Evolutionary conservation across 2,329 filamentous ascomycete species (phyloP), one percentile per base, ranked within the genome.

Genomic region (Colletotrichum cordylinicola): DNA sequence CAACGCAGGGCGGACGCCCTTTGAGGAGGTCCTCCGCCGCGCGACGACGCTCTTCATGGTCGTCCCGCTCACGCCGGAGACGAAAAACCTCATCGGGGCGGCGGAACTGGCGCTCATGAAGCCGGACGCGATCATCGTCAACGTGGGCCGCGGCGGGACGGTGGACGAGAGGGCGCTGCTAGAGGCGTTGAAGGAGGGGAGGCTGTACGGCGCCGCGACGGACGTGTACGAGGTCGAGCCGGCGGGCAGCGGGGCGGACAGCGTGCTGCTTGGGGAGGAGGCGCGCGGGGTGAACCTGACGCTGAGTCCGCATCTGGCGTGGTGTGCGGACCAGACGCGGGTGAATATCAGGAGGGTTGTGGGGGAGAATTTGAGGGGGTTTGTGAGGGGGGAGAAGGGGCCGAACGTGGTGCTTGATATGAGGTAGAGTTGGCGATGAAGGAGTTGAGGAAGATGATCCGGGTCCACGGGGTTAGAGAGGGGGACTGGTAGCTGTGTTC

Each of bases 161-260:
- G 78, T 85, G 33, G 81, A 85, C 58, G 84, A 85, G 80, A 78
- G 79, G 12, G 83, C 84, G 52, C 77, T 85, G 43, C 78, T 80
- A 21, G 77, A 79, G 8, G 82, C 83, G 24, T 70, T 85, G 15
- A 76, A 78, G 52, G 78, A 78, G 72, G 80, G 79, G 13, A 70
- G 74, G 48, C 79, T 85, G 35, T 81, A 81, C 8, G 84, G 84
- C n/a, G 84, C 83, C 12, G 83, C 82, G 70, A 79, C 84, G 31
- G 84, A 85, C 73, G 84, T 85, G 33, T 84, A 74, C 15, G 74
- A 70, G 37, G 52, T 69, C 78, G 84, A 77, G 64, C 80, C 80
- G 8, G 78, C 79, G 9, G 77, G 75, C 18, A 72, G 67, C 27
- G 76, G 65, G 8, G 52, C 9, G 24, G 77, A 78, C 8, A 77